Evolutionary conservation across 805 yeast species (phyloP).

Genomic region (Pichia nakasei): DNA sequence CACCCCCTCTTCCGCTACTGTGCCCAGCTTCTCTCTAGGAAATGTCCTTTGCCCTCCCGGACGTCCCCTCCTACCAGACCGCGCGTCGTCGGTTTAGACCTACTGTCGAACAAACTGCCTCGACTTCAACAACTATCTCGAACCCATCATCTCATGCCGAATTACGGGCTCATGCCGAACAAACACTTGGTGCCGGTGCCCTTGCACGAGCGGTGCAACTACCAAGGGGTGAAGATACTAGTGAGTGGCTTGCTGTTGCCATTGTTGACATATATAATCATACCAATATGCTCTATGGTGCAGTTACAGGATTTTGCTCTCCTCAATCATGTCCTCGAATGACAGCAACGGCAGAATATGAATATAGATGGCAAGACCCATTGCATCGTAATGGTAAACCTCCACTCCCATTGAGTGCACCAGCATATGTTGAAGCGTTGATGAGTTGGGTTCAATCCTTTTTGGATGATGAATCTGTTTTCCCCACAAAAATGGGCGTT

Average conservation of each 20-base stretch:
- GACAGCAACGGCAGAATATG: slow-evolving; percentile 97
- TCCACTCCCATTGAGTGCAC: slow-evolving; percentile 87
- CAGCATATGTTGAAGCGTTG: slow-evolving; percentile 86
- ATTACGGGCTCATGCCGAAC: slow-evolving; percentile 83
- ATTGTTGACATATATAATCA: slow-evolving; percentile 97
- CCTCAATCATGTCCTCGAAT: slow-evolving; percentile 91
- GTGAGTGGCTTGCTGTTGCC: slow-evolving; percentile 96
- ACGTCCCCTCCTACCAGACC: not conserved
- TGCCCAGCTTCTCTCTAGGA: too few species aligned
- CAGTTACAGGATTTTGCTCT: slow-evolving; percentile 93
- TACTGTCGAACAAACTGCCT: not conserved
- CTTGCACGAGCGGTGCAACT: slow-evolving; percentile 87
- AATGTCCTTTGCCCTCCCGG: not conserved
- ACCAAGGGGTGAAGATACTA: slow-evolving; percentile 84
- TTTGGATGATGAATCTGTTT: slow-evolving; percentile 81
- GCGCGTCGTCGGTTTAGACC: not conserved
- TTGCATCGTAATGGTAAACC: slow-evolving; percentile 42
- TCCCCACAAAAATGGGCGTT: slow-evolving; percentile 87
- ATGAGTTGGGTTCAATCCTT: slow-evolving; percentile 95
- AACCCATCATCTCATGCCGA: slow-evolving; percentile 43
- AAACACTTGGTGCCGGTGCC: slow-evolving; percentile 88
- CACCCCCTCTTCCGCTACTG: too few species aligned
- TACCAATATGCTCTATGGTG: slow-evolving; percentile 91
- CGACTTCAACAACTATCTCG: not conserved
- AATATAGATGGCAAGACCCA: slow-evolving; percentile 92